Percentiles rank a stretch among this genome's conserved stretches.
Evolutionary conservation across 495 filamentous ascomycete species (phyloP).

Genomic region (Parmelia sp.): DNA sequence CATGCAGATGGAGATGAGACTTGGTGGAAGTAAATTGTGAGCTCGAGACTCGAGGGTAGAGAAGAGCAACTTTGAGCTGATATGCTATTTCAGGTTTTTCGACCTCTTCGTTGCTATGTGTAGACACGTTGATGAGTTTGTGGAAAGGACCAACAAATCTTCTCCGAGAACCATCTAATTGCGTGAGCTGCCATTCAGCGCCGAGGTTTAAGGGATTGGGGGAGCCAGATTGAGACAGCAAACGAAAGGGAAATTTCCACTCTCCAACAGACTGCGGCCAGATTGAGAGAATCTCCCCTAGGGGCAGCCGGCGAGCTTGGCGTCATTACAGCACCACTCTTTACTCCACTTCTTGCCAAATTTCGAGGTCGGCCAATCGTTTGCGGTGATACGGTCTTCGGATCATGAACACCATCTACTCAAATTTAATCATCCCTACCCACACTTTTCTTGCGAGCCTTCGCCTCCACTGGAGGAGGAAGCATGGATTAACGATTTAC

Average conservation of each 20-base stretch:
- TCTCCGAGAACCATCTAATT: constrained; percentile 39
- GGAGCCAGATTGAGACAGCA: constrained; percentile 30
- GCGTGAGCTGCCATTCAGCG: constrained; percentile 5
- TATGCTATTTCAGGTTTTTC: constrained; percentile 56
- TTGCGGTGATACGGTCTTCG: constrained; percentile 14
- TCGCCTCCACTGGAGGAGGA: background rate
- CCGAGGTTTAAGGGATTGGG: constrained; percentile 13
- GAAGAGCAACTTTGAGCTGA: background rate
- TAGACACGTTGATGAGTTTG: constrained; percentile 90
- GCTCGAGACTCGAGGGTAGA: background rate
- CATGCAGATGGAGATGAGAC: constrained; percentile 97
- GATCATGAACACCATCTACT: constrained; percentile 14
- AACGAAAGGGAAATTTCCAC: constrained; percentile 30
- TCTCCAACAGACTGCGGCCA: constrained; percentile 38
- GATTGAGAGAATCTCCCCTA: constrained; percentile 24
- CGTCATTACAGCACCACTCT: constrained; percentile 28
- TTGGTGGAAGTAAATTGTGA: constrained; percentile 67
- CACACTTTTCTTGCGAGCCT: constrained; percentile 11
- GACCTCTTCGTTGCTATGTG: constrained; percentile 96
- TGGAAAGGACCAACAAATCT: constrained; percentile 48
- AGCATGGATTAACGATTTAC: constrained; percentile 19
- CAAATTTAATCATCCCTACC: constrained; percentile 19
- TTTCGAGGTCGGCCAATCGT: constrained; percentile 41
- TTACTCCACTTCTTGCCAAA: constrained; percentile 34
- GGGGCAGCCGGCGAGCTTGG: constrained; percentile 25